Evolutionary conservation across 257 asterid species (phyloP), one percentile per base, ranked within the genome.

Genomic region (Ajuga chamaepitys): DNA sequence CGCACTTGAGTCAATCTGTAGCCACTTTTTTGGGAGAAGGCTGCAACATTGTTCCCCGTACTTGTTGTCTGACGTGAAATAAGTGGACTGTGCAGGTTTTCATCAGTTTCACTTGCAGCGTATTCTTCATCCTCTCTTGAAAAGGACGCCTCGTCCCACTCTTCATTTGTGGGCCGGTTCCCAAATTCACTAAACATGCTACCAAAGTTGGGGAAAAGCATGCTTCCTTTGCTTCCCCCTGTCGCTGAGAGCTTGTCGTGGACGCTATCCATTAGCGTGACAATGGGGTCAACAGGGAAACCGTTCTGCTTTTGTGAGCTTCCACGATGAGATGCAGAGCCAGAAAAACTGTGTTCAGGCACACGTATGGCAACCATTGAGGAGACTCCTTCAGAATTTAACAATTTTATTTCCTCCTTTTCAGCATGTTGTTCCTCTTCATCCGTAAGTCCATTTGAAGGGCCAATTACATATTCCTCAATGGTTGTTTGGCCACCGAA

Each of bases 191-290:
- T 81, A 53, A 87, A 70, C 86, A 81, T 77, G 72, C 92, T 85
- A 38, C 83, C 88, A 2, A 85, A 54, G 58, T 77, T 81, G 4
- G 95, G 84, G 38, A 87, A 78, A 34, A 58, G 47, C 79, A 71
- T 82, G 82, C 90, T 83, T 53, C 85, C 82, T 63, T 71, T 79
- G 78, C 81, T 82, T 74, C 86, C 88, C n/a, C 86, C 88, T n/a
- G 71, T 30, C 52, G 80, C 88, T 1, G 78, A 70, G 68, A 79
- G 70, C 78, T 78, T 87, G 70, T 83, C 93, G 34, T 87, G 87
- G 55, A 87, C 78, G 6, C 82, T 83, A 1, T 77, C 93, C 59
- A 87, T 85, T 11, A 87, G 90, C 13, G 77, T 44, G 26, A 87
- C 95, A 14, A 81, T 50, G 11, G 92, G 92, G 78, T 85, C 87